Evolutionary conservation across 2,329 filamentous ascomycete genomes (phyloP).

Genomic region (Neofusicoccum sp.): DNA sequence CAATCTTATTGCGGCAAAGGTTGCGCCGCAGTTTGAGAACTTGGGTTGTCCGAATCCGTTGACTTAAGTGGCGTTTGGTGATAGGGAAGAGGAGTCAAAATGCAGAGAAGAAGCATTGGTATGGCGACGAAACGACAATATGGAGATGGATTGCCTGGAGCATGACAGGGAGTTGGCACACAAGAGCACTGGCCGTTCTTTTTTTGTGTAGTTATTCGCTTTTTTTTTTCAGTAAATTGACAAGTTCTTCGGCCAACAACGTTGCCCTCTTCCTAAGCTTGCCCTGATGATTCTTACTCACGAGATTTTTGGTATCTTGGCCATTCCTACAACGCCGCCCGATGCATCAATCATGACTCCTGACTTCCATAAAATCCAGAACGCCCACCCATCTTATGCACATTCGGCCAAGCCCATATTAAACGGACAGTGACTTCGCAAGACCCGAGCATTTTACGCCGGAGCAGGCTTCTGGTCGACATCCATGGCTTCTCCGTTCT

Average conservation of each 20-base stretch:
- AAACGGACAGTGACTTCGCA: no score
- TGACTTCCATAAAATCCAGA: not conserved
- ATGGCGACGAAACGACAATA: no score
- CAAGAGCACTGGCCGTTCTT: not conserved
- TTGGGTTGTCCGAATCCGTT: not conserved
- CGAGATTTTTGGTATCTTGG: constrained; percentile 8
- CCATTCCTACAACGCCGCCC: not conserved
- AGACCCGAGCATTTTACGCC: not conserved
- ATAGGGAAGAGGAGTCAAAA: not conserved
- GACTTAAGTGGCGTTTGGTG: not conserved
- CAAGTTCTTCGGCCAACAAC: no score
- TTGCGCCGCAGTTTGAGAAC: constrained; percentile 2
- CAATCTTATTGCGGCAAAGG: not conserved
- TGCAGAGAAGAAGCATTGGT: not conserved
- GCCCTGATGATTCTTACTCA: not conserved
- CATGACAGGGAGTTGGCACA: not conserved
- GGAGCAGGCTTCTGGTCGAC: constrained; percentile 4
- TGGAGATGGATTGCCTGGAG: not conserved
- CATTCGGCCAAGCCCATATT: no score
- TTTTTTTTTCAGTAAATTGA: not conserved
- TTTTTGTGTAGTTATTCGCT: not conserved
- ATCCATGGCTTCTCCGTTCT: constrained; percentile 10
- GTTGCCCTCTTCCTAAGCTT: not conserved
- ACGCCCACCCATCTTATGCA: not conserved
- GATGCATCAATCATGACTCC: not conserved